Evolutionary conservation across 371 early-diverging fungal genomes (phyloP), one percentile per base, ranked within the genome.

Genomic region (Funneliformis caledonium): DNA sequence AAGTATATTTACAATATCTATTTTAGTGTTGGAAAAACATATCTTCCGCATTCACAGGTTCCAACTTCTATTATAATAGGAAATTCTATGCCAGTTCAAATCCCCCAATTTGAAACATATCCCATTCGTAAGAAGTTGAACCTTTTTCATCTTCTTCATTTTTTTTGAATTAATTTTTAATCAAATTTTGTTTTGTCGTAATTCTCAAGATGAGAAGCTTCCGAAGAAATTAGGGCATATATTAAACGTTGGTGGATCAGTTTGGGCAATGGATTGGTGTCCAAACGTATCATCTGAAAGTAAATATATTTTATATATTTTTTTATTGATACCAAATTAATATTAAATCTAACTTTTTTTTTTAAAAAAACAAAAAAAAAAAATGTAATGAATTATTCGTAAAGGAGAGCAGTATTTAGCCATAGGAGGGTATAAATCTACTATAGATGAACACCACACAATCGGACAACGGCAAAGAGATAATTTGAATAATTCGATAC

Each of bases 241-340:
- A 12, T 43, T 91, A 2, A 92, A 92, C 60, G 81, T 85, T n/a
- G 94, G 92, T 5, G 85, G 87, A 7, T 87, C 91, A 31, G 85
- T 92, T n/a, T 92, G 92, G 90, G 91, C 88, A 10, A 72, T 93
- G 31, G 91, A 90, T 31, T 92, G 92, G 86, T 87, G 86, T 19
- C 90, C 91, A 4, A 87, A 87, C 48, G 60, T 84, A n/a, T 37
- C 52, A n/a, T 82, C 86, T 31, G 69, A 75, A 0, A 84, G 86
- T 26, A 79, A 68, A 10, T 68, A 82, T 60, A 81, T 67, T 45
- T 52, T 56, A n/a, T 16, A 26, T 26, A 26, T 26, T 0, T 26
- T 26, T 70, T 70, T 1, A 14, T 43, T 22, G 11, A 19, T n/a
- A 22, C 5, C 45, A 70, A 70, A 31, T 31, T n/a, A 47, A 12